These are phyloP conservation scores for Primulina huaijiensis DNA, from an alignment of 257 asterid species.

Conservation along the genomic window DNA sequence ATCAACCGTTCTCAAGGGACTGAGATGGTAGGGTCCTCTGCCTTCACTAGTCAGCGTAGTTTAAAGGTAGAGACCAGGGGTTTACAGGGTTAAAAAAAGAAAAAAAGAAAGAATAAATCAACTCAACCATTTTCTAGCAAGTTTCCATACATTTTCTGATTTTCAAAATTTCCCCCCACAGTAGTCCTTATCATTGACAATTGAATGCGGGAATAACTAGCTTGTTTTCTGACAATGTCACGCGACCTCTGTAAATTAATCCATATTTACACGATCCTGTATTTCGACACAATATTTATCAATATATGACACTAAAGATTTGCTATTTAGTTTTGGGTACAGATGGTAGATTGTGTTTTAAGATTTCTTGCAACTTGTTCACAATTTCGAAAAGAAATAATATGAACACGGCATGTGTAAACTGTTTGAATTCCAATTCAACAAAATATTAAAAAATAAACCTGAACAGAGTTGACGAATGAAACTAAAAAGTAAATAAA, in stretches of 20 bases:
- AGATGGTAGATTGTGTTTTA: too few relatives aligned
- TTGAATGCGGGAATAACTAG: neutral
- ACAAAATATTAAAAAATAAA: constrained; percentile 1
- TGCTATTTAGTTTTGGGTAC: neutral
- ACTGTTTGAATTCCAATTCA: neutral
- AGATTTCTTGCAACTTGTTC: neutral
- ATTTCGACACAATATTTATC: too few relatives aligned
- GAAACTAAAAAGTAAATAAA: neutral
- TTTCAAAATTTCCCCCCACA: neutral
- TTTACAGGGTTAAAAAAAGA: too few relatives aligned
- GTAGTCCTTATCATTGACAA: neutral
- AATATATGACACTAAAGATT: neutral
- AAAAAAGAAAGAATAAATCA: neutral
- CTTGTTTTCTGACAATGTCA: neutral
- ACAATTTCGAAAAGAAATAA: neutral
- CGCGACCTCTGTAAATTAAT: too few relatives aligned
- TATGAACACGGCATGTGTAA: neutral
- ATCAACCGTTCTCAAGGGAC: neutral
- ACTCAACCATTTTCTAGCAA: neutral
- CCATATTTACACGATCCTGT: too few relatives aligned
- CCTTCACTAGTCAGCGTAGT: too few relatives aligned
- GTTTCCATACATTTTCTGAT: neutral
- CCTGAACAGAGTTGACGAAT: constrained; percentile 1
- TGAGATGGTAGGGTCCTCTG: too few relatives aligned
- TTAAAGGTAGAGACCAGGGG: too few relatives aligned